phyloP scores from a whole-genome alignment of 495 filamentous ascomycete genomes.

The Bathelium albidoporum region DNA sequence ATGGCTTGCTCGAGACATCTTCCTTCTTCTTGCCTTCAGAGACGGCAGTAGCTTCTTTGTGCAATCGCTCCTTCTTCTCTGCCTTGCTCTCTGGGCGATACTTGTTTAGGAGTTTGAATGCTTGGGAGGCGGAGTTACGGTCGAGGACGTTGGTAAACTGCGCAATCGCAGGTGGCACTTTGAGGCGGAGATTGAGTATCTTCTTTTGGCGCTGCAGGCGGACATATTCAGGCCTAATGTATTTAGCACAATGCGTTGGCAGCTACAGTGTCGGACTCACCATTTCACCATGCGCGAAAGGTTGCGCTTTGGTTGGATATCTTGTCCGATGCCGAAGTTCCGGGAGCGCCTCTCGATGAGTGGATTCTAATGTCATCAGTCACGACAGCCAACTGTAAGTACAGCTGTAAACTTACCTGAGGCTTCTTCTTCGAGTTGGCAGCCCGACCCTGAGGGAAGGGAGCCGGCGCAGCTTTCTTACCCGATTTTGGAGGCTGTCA shows the following conservation, averaged over 20 bases:
- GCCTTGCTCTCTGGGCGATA: constrained; percentile 98
- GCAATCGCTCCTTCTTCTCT: constrained; percentile 99
- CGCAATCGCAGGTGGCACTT: constrained; percentile 94
- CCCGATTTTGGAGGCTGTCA: constrained; percentile 98
- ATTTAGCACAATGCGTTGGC: neutral
- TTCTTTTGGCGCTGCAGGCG: constrained; percentile 99
- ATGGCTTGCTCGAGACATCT: constrained; percentile 99
- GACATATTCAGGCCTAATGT: constrained; percentile 37
- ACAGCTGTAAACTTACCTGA: constrained; percentile 58
- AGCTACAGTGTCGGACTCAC: constrained; percentile 56
- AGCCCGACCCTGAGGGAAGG: constrained; percentile 90
- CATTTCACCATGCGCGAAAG: constrained; percentile 99
- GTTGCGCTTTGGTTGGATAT: constrained; percentile 95
- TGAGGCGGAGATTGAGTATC: constrained; percentile 96
- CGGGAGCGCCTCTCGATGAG: constrained; percentile 94
- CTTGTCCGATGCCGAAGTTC: constrained; percentile 99
- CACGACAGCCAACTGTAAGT: constrained; percentile 14
- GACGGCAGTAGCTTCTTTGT: constrained; percentile 94
- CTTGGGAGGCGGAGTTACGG: constrained; percentile 94
- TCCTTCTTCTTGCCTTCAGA: constrained; percentile 99
- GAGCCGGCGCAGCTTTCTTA: constrained; percentile 92
- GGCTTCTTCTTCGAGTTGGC: constrained; percentile 80
- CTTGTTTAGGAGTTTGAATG: constrained; percentile 98
- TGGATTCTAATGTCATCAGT: constrained; percentile 62
- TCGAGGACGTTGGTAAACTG: constrained; percentile 97